Base-by-base conservation (phyloP, 1,284 basidiomycete species). In the Fomitiporia mediterranea region DNA sequence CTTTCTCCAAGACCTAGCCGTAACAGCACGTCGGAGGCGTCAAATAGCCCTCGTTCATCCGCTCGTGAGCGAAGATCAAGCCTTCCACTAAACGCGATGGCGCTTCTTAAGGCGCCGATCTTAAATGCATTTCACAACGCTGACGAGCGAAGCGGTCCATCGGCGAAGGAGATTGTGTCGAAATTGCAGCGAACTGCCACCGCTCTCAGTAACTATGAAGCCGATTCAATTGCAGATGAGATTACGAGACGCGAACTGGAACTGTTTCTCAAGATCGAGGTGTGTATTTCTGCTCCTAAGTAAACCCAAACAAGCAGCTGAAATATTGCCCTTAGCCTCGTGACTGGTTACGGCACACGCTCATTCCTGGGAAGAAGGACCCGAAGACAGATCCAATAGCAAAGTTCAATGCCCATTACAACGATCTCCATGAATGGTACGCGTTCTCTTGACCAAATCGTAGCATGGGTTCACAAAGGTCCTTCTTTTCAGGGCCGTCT, bases 341-440 rank as follows among this genome's bases (percentile, higher is more conserved):
- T 52, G 81, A 91, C 66, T 91, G 89, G 89, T 74, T 91, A 23
- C 77, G 82, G 56, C 86, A 84, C 66, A 85, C 86, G 8, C 79
- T 91, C 59, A 76, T 80, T 32, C 78, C 81, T 21, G 82, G 82
- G 44, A 82, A 80, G 65, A 87, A 85, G 65, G 79, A 84, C 60
- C 73, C 75, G 3, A 77, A 79, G 58, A 74, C 68, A 8, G 83
- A 89, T 63, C 75, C 84, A 5, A 88, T 91, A 56, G 77, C 79
- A 13, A 74, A 77, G 21, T 89, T 88, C 66, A 87, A 85, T 60
- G 72, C 75, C 13, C 72, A 88, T 58, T 87, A 86, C 35, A 89
- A 89, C 68, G 85, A 87, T 66, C 74, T 91, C 37, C 86, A 82
- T 27, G 80, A 84, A 64, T 91, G 88, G 89, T 88, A 62, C 44